These are phyloP conservation scores for Beauveria rudraprayagi DNA, from an alignment of 2,329 filamentous ascomycete genomes.

Conservation along the genomic window DNA sequence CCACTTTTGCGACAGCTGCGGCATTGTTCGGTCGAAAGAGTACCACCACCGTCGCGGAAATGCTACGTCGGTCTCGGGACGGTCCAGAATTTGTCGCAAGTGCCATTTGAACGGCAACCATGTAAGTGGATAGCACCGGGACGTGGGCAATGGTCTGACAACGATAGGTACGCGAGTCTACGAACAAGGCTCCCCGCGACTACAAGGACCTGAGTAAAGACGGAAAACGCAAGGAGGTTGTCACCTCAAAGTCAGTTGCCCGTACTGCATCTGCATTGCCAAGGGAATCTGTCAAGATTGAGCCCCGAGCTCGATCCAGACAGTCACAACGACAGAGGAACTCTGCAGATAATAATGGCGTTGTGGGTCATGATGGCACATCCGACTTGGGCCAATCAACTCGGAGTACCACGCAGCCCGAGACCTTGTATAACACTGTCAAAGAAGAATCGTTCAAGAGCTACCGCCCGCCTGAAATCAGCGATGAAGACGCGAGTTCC, in stretches of 20 bases:
- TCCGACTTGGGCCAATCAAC: not conserved
- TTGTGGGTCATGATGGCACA: not conserved
- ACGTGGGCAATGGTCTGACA: not conserved
- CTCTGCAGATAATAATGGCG: not conserved
- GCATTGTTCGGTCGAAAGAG: slow-evolving; percentile 29
- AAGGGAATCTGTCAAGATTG: not conserved
- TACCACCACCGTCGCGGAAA: slow-evolving; percentile 23
- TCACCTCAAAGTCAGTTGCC: not conserved
- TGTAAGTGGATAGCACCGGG: not conserved
- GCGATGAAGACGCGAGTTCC: not conserved
- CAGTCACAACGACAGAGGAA: not conserved
- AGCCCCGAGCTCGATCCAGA: not conserved
- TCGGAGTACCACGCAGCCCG: not conserved
- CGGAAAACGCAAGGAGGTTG: not conserved
- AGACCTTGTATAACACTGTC: not conserved
- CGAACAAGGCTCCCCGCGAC: not conserved
- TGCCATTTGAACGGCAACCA: not conserved
- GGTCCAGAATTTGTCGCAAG: slow-evolving; percentile 1
- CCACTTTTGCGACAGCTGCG: slow-evolving; percentile 37
- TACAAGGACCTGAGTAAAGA: not conserved
- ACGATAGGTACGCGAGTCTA: not conserved
- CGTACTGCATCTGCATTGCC: not conserved
- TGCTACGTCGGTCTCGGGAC: not conserved
- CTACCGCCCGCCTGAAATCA: not conserved
- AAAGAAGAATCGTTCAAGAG: not conserved